A percentile compares a stretch with the other conserved stretches of the same genome.
Evolutionary conservation across 179 eudicot genomes (phyloP).

Genomic region (Beta macrorhiza): DNA sequence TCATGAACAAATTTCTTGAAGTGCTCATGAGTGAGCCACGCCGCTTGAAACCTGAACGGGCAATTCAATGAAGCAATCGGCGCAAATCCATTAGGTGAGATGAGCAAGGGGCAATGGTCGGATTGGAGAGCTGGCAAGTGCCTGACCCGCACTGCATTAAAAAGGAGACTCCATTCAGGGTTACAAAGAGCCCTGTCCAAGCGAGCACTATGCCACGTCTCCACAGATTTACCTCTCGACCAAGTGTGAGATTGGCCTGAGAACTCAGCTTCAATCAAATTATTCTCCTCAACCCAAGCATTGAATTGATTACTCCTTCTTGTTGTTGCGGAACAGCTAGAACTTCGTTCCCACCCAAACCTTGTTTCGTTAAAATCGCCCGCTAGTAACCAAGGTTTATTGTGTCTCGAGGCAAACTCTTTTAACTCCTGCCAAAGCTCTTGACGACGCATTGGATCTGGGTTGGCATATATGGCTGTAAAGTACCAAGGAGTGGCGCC

Average conservation of each 20-base stretch:
- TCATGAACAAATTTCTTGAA: not conserved
- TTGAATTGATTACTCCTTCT: too few species aligned
- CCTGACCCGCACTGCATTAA: not conserved
- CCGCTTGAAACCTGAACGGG: not conserved
- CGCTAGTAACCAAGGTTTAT: too few species aligned
- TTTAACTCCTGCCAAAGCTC: too few species aligned
- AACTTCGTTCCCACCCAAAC: too few species aligned
- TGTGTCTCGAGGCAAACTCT: too few species aligned
- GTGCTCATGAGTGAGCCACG: not conserved
- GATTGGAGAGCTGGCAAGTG: not conserved
- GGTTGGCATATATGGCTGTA: too few species aligned
- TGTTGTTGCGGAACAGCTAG: too few species aligned
- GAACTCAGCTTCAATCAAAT: too few species aligned
- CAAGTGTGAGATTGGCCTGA: not conserved
- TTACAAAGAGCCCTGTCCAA: not conserved
- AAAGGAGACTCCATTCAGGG: not conserved
- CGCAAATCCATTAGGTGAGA: not conserved
- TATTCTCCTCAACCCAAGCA: too few species aligned
- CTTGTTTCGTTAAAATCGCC: too few species aligned
- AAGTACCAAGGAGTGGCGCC: too few species aligned
- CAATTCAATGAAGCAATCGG: not conserved
- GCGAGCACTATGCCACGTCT: not conserved
- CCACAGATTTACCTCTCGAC: not conserved
- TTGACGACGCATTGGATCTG: too few species aligned
- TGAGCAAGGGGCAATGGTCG: not conserved